Evolutionary conservation across 2,329 filamentous ascomycete genomes (phyloP).

Genomic region (Chaetomiaceae sp.): DNA sequence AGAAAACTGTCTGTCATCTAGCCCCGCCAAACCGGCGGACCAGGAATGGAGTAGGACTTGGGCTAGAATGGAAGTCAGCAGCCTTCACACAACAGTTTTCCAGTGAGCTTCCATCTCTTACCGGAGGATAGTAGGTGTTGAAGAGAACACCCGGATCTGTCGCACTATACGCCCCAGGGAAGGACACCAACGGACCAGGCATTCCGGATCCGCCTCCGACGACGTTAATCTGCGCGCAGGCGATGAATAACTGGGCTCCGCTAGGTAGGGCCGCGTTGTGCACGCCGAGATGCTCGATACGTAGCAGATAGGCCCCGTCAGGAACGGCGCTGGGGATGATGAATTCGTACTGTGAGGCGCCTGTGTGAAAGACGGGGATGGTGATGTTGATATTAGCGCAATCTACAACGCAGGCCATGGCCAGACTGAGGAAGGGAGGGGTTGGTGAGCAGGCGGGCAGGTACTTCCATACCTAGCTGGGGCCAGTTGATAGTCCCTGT

Average conservation of each 20-base stretch:
- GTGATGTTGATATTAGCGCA: too few relatives aligned
- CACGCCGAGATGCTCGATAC: conserved; percentile 34
- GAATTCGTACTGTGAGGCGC: background rate
- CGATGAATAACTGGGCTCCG: conserved; percentile 33
- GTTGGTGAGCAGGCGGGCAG: too few relatives aligned
- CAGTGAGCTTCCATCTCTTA: background rate
- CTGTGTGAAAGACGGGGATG: too few relatives aligned
- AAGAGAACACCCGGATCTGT: conserved; percentile 25
- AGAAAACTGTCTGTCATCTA: background rate
- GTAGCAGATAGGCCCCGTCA: conserved; percentile 34
- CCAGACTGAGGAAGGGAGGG: background rate
- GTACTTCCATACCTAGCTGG: conserved; percentile 21
- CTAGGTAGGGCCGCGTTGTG: conserved; percentile 30
- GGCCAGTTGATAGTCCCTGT: conserved; percentile 14
- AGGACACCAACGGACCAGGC: conserved; percentile 27
- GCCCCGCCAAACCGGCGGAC: background rate
- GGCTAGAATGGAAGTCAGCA: background rate
- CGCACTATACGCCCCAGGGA: conserved; percentile 31
- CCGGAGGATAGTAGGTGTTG: background rate
- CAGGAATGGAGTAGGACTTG: background rate
- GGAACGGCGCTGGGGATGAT: conserved; percentile 21
- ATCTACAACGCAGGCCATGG: too few relatives aligned
- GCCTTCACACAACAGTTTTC: background rate
- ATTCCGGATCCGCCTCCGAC: conserved; percentile 28
- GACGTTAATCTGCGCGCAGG: conserved; percentile 31